These are phyloP conservation scores for Alternaria angustiovoidea DNA, from an alignment of 2,329 filamentous ascomycete genomes.

Conservation along the genomic window DNA sequence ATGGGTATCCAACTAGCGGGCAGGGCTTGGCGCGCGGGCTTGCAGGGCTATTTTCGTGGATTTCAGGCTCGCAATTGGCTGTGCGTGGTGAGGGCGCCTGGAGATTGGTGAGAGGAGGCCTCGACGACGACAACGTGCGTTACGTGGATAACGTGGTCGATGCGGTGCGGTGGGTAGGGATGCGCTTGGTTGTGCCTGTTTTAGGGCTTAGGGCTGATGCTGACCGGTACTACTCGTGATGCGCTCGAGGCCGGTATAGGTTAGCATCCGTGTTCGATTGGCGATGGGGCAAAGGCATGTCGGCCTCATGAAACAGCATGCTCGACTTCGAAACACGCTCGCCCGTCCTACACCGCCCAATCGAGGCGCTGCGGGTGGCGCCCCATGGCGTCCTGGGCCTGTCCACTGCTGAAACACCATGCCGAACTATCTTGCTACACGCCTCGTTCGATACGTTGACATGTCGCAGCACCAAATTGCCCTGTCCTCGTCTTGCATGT, in stretches of 20 bases:
- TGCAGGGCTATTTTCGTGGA: conserved; percentile 20
- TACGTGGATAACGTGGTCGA: conserved; percentile 5
- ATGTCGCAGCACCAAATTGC: conserved; percentile 20
- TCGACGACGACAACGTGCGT: conserved; percentile 2
- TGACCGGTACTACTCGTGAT: conserved; percentile 27
- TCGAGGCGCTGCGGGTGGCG: conserved; percentile 9
- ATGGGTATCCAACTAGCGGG: conserved; percentile 1
- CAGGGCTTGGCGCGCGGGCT: conserved; percentile 23
- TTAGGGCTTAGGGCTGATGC: conserved; percentile 34
- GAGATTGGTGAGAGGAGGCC: not conserved
- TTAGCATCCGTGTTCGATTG: conserved; percentile 20
- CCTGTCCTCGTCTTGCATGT: conserved; percentile 7
- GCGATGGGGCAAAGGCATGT: conserved; percentile 19
- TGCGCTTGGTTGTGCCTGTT: conserved; percentile 9
- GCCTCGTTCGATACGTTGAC: conserved; percentile 12
- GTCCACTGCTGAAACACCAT: conserved; percentile 26
- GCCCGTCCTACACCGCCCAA: conserved; percentile 20
- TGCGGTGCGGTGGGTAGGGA: conserved; percentile 8
- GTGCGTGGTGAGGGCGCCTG: not conserved
- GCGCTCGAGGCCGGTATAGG: not conserved
- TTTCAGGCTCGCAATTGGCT: conserved; percentile 18
- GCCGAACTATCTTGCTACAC: conserved; percentile 20
- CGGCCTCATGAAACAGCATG: conserved; percentile 12
- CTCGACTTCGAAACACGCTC: conserved; percentile 32
- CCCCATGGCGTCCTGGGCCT: not conserved